Percentiles rank a stretch among this genome's conserved stretches.
Evolutionary conservation across 2,329 filamentous ascomycete genomes (phyloP).

Genomic region (Coniochaeta sp.): DNA sequence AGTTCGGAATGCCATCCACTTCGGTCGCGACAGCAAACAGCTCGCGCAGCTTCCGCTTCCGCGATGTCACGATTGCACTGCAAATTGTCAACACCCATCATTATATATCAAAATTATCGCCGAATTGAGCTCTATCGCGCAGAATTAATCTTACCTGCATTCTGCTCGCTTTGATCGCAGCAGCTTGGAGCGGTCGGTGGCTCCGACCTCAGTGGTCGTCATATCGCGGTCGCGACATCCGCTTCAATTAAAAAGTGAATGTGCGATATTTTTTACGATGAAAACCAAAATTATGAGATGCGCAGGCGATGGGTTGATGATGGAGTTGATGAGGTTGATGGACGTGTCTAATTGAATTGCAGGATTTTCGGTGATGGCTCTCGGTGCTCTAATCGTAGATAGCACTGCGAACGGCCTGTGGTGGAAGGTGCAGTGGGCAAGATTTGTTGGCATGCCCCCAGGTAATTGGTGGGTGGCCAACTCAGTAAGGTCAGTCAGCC

Average conservation of each 20-base stretch:
- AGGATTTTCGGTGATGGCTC: conserved; percentile 1
- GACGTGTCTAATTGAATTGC: conserved; percentile 2
- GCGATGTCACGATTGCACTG: conserved; percentile 70
- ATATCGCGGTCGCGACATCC: conserved; percentile 65
- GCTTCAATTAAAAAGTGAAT: conserved; percentile 57
- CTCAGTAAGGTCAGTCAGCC: too few relatives aligned
- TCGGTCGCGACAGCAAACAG: conserved; percentile 75
- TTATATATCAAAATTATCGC: conserved; percentile 38
- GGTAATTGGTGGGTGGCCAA: not conserved
- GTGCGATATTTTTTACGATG: conserved; percentile 21
- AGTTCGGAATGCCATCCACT: conserved; percentile 52
- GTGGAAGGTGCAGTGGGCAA: conserved; percentile 1
- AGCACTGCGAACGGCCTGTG: not conserved
- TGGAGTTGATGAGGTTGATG: conserved; percentile 3
- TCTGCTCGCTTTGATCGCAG: conserved; percentile 58
- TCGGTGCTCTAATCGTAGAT: not conserved
- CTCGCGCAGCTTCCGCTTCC: conserved; percentile 86
- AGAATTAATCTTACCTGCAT: conserved; percentile 45
- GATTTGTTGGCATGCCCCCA: not conserved
- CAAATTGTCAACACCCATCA: conserved; percentile 34
- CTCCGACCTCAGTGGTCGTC: conserved; percentile 54
- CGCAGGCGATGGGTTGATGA: conserved; percentile 17
- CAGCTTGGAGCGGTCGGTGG: conserved; percentile 58
- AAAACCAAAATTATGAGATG: conserved; percentile 22
- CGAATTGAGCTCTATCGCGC: conserved; percentile 40